Conservation (phyloP, 345 rosid genomes). For the Dipteronia dyeriana region DNA sequence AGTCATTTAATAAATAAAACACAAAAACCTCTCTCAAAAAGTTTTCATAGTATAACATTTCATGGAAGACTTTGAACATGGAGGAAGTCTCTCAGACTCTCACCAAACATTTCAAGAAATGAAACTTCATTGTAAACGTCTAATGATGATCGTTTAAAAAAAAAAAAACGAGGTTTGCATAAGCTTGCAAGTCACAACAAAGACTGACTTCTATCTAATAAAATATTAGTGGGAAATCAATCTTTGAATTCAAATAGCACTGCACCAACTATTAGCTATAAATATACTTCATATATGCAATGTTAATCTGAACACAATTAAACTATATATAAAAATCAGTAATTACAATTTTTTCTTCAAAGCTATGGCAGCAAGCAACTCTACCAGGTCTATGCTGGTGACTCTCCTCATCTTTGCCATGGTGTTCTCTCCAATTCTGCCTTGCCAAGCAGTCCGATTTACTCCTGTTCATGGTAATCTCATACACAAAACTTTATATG, state of each 20-base stretch:
- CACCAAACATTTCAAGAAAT: not conserved
- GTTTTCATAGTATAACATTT: no score
- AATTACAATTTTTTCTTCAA: not conserved
- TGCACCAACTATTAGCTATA: not conserved
- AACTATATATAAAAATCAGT: no score
- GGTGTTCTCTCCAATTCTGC: conserved; percentile 20
- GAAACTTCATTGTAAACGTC: not conserved
- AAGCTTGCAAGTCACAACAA: not conserved
- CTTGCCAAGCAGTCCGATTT: conserved; percentile 19
- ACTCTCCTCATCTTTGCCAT: conserved; percentile 25
- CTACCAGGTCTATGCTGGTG: conserved; percentile 14
- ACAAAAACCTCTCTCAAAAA: no score
- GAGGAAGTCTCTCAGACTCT: not conserved
- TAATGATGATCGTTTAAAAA: no score
- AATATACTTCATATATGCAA: no score
- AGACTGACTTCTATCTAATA: not conserved
- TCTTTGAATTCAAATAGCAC: not conserved
- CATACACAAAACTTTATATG: not conserved
- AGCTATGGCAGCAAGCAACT: conserved; percentile 14
- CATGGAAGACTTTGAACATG: not conserved
- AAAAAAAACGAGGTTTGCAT: not conserved
- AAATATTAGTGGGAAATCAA: not conserved
- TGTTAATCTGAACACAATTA: not conserved
- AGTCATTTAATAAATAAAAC: no score
- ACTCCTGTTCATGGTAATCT: conserved; percentile 26